These are phyloP conservation scores for Agrocybe pediades DNA, from an alignment of 768 basidiomycete genomes.

Conservation along the genomic window DNA sequence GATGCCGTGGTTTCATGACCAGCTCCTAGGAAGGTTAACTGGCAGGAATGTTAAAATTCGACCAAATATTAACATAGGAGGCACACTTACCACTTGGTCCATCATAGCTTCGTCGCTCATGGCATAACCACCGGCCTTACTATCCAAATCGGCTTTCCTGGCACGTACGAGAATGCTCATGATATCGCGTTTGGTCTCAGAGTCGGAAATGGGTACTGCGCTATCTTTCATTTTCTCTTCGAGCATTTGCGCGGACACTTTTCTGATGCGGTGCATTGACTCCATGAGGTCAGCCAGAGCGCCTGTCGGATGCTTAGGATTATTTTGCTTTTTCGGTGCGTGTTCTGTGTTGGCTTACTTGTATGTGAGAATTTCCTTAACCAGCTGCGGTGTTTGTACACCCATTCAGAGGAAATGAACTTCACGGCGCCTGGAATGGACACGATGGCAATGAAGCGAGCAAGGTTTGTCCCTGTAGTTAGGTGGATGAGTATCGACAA, in stretches of 20 bases:
- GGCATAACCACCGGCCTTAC: slow-evolving; percentile 32
- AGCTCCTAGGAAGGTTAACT: slow-evolving; percentile 52
- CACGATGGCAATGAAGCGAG: slow-evolving; percentile 35
- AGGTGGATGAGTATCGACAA: slow-evolving; percentile 16
- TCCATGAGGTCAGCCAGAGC: slow-evolving; percentile 28
- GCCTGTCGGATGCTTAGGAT: slow-evolving; percentile 11
- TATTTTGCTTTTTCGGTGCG: neutral
- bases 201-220: slow-evolving; percentile 29
- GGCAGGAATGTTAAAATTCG: neutral
- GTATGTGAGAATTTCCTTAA: slow-evolving; percentile 21
- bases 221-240: slow-evolving; percentile 39
- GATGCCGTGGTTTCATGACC: slow-evolving; percentile 50
- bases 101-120: slow-evolving; percentile 52
- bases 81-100: slow-evolving; percentile 47
- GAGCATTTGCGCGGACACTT: slow-evolving; percentile 42
- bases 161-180: slow-evolving; percentile 50
- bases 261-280: slow-evolving; percentile 43
- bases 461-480: slow-evolving; percentile 27
- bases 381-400: slow-evolving; percentile 32
- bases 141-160: slow-evolving; percentile 32
- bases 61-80: neutral
- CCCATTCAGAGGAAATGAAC: slow-evolving; percentile 35
- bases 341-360: slow-evolving; percentile 4
- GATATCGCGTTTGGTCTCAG: slow-evolving; percentile 47
- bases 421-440: slow-evolving; percentile 36